Evolutionary conservation across 148 eudicot species (phyloP).

Genomic region (Amaranthus cruentus): DNA sequence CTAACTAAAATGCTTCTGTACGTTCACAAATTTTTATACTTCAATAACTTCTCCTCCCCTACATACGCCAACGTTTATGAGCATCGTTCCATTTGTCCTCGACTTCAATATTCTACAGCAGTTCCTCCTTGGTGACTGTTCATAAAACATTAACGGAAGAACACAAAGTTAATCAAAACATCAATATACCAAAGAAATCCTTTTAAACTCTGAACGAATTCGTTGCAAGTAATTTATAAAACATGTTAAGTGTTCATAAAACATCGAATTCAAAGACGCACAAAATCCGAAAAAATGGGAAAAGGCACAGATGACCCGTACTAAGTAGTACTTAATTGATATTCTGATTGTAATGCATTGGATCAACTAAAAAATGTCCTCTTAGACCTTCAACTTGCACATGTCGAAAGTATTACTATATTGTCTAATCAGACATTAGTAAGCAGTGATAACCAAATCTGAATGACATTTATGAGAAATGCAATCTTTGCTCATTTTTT

Average conservation of each 20-base stretch:
- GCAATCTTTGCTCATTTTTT: constrained; percentile 10
- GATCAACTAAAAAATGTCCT: not conserved
- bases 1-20: too few species aligned
- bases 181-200: not conserved
- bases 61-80: constrained; percentile 65
- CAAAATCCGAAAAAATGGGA: too few species aligned
- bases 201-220: too few species aligned
- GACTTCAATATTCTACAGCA: constrained; percentile 66
- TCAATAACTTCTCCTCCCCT: constrained; percentile 56
- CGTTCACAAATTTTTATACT: constrained; percentile 25
- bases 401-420: not conserved
- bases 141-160: constrained; percentile 2
- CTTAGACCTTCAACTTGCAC: not conserved
- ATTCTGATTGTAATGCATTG: not conserved
- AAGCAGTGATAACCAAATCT: not conserved
- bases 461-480: not conserved
- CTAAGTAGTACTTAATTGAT: too few species aligned
- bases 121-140: constrained; percentile 78
- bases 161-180: not conserved
- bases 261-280: too few species aligned
- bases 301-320: too few species aligned
- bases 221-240: too few species aligned
- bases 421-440: not conserved
- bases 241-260: too few species aligned
- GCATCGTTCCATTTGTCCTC: constrained; percentile 39